Conservation (phyloP, 2,329 filamentous ascomycete species). For the Fusarium sp. region DNA sequence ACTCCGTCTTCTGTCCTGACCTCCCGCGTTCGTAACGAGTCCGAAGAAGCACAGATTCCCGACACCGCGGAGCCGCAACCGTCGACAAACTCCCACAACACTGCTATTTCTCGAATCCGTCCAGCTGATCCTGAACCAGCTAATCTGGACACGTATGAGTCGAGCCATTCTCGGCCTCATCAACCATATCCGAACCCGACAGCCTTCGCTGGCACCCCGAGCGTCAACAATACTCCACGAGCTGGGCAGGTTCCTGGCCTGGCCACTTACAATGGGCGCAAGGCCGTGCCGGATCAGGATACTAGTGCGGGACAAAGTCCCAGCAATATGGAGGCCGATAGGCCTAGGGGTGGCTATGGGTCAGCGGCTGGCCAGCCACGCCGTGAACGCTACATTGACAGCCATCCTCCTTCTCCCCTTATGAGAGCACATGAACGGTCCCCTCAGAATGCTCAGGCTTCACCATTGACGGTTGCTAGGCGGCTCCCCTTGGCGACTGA, state of each 20-base stretch:
- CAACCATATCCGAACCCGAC: slow-evolving; percentile 16
- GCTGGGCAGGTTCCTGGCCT: slow-evolving; percentile 46
- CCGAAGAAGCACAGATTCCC: slow-evolving; percentile 45
- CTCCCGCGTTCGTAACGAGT: slow-evolving; percentile 58
- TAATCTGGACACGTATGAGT: slow-evolving; percentile 12
- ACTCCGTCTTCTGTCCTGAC: slow-evolving; percentile 68
- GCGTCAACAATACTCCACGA: slow-evolving; percentile 25
- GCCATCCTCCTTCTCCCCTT: slow-evolving; percentile 64
- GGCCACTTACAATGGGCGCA: slow-evolving; percentile 41
- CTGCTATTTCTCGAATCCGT: slow-evolving; percentile 12
- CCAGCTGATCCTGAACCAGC: slow-evolving; percentile 15
- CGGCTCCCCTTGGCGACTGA: slow-evolving; percentile 28
- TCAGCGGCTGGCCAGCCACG: slow-evolving; percentile 23
- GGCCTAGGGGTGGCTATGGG: slow-evolving; percentile 22
- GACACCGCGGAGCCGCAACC: slow-evolving; percentile 28
- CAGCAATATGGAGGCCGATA: slow-evolving; percentile 45
- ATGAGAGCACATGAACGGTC: slow-evolving; percentile 78
- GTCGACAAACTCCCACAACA: slow-evolving; percentile 16
- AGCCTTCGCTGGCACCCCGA: slow-evolving; percentile 12
- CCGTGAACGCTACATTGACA: slow-evolving; percentile 43
- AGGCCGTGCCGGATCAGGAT: slow-evolving; percentile 37
- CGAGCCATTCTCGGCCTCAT: slow-evolving; percentile 14
- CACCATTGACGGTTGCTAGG: slow-evolving; percentile 63
- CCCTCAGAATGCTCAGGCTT: slow-evolving; percentile 75
- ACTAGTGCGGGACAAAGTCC: slow-evolving; percentile 54